Conservation (phyloP, 148 eudicot species). For the Fallopia convolvulus region DNA sequence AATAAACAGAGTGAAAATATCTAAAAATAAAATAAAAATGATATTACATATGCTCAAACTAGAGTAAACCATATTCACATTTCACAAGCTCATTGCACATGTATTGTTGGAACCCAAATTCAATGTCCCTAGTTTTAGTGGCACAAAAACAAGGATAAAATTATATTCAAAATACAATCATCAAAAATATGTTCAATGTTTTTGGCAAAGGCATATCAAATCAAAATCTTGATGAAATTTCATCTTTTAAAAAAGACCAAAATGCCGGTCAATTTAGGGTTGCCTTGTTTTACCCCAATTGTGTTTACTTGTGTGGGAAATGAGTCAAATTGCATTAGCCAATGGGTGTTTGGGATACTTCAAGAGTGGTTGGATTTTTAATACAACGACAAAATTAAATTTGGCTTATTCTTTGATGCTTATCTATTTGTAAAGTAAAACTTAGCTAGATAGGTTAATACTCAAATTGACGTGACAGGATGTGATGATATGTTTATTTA, state of each 20-base stretch:
- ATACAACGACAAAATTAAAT: neutral
- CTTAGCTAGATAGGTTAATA: neutral
- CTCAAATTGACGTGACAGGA: no score
- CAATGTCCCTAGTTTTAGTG: neutral
- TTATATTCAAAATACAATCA: neutral
- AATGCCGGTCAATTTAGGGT: neutral
- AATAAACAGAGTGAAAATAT: no score
- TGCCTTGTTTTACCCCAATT: neutral
- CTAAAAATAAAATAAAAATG: no score
- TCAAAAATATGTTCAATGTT: neutral
- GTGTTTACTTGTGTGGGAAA: neutral
- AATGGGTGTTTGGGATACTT: neutral
- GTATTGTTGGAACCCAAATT: neutral
- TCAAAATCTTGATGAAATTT: neutral
- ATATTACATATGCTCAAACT: no score
- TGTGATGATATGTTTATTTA: no score
- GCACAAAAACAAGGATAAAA: neutral
- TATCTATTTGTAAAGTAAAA: neutral
- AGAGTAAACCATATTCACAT: no score
- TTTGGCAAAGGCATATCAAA: slow-evolving; percentile 3
- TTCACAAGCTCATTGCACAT: neutral
- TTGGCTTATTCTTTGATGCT: neutral
- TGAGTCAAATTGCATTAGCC: neutral
- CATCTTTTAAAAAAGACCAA: neutral
- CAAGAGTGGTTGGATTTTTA: neutral